Evolutionary conservation across 2,329 filamentous ascomycete species (phyloP).

Genomic region (Bipolaris oryzae): DNA sequence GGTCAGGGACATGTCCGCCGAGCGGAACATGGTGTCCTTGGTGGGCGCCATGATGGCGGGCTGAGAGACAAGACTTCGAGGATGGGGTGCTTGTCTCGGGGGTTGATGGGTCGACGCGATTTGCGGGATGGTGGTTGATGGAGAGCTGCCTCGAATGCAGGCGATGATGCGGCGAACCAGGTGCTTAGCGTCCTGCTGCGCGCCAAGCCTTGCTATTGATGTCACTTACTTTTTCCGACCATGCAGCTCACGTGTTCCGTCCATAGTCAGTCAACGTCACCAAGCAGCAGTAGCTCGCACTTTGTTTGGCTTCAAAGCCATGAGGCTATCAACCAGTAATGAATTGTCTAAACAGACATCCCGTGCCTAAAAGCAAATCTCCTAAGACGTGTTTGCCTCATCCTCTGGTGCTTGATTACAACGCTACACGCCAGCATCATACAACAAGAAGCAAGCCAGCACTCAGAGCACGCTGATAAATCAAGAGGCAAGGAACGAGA

Average conservation of each 20-base stretch:
- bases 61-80: conserved; percentile 34
- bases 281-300: background rate
- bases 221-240: conserved; percentile 13
- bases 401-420: background rate
- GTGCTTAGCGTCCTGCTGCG: conserved; percentile 13
- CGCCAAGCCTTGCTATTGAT: conserved; percentile 16
- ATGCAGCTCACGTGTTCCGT: conserved; percentile 1
- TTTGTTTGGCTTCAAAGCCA: background rate
- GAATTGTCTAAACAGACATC: background rate
- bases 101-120: conserved; percentile 24
- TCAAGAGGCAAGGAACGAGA: background rate
- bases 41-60: conserved; percentile 62
- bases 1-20: conserved; percentile 99
- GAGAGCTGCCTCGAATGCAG: conserved; percentile 32
- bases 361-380: background rate
- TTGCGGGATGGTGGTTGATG: conserved; percentile 38
- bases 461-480: background rate
- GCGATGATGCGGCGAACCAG: conserved; percentile 31
- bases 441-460: conserved; percentile 1
- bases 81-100: conserved; percentile 32
- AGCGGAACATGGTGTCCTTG: conserved; percentile 97
- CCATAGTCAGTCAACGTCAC: background rate
- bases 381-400: background rate
- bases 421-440: background rate
- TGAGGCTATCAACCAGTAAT: background rate